phyloP scores from a whole-genome alignment of 2,329 filamentous ascomycete species.

The Ophiocordyceps australis region DNA sequence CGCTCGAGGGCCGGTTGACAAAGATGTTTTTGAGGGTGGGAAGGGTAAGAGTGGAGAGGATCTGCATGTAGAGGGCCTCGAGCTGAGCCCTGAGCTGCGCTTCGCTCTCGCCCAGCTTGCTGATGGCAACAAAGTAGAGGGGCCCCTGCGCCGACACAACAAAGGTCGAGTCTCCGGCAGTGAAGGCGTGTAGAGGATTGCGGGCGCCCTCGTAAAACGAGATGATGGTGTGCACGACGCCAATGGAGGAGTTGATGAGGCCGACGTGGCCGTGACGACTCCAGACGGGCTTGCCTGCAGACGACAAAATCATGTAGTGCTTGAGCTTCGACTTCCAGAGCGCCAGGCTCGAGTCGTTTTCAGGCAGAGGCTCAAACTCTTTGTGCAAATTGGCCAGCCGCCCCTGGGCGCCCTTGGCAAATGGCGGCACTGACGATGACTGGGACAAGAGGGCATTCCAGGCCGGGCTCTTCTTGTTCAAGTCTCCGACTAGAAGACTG shows the following conservation, averaged over 20 bases:
- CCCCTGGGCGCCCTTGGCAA: conserved; percentile 24
- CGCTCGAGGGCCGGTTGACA: conserved; percentile 77
- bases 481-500: conserved; percentile 60
- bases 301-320: conserved; percentile 92
- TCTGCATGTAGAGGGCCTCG: conserved; percentile 94
- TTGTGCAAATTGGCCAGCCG: conserved; percentile 47
- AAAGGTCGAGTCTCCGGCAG: conserved; percentile 71
- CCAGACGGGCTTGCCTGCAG: conserved; percentile 93
- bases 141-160: conserved; percentile 73
- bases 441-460: conserved; percentile 51
- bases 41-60: conserved; percentile 83
- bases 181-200: conserved; percentile 67
- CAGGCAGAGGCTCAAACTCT: conserved; percentile 64
- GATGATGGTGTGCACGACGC: conserved; percentile 91
- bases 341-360: conserved; percentile 43
- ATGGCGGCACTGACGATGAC: conserved; percentile 32
- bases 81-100: conserved; percentile 72
- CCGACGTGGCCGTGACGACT: conserved; percentile 84
- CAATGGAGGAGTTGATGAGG: conserved; percentile 84
- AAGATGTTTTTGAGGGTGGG: conserved; percentile 79
- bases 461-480: conserved; percentile 46
- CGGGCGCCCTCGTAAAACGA: conserved; percentile 80
- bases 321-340: conserved; percentile 88
- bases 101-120: conserved; percentile 82
- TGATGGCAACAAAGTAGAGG: conserved; percentile 86